These are phyloP conservation scores for Barnettozyma populi DNA, from an alignment of 805 yeast genomes.

Conservation along the genomic window DNA sequence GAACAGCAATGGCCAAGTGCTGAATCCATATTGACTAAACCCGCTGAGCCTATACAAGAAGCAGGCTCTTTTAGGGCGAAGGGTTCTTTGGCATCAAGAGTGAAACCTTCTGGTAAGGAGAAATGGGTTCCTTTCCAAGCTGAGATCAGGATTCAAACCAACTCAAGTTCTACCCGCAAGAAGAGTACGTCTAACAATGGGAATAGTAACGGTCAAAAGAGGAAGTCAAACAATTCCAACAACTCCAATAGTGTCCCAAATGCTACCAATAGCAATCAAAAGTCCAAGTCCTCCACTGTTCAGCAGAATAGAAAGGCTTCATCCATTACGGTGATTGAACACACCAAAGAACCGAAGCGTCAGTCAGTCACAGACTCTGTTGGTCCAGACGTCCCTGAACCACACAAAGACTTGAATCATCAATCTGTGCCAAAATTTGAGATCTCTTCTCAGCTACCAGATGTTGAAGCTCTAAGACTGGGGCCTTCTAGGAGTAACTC, in stretches of 20 bases:
- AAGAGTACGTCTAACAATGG: slow-evolving; percentile 5
- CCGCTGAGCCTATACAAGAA: not conserved
- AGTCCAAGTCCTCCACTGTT: not conserved
- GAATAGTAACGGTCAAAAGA: slow-evolving; percentile 4
- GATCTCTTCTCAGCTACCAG: not conserved
- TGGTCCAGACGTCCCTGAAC: not conserved
- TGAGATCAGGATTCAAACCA: slow-evolving; percentile 35
- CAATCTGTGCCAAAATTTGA: not conserved
- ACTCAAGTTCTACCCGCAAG: slow-evolving; percentile 1
- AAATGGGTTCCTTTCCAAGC: slow-evolving; percentile 69
- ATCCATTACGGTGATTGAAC: not conserved
- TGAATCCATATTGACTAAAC: slow-evolving; percentile 8
- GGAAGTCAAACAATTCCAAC: not conserved
- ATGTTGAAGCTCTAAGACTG: not conserved
- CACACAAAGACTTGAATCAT: not conserved
- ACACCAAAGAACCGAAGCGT: not conserved
- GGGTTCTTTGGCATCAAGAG: slow-evolving; percentile 8
- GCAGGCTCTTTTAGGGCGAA: not conserved
- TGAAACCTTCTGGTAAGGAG: slow-evolving; percentile 36
- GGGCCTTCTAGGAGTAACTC: not conserved
- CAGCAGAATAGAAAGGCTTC: slow-evolving; percentile 5
- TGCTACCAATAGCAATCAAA: slow-evolving; percentile 7
- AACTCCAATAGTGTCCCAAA: not conserved
- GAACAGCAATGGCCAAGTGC: slow-evolving; percentile 23
- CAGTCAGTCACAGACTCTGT: not conserved